phyloP scores from a whole-genome alignment of 805 yeast species.

The Komagataella populi region DNA sequence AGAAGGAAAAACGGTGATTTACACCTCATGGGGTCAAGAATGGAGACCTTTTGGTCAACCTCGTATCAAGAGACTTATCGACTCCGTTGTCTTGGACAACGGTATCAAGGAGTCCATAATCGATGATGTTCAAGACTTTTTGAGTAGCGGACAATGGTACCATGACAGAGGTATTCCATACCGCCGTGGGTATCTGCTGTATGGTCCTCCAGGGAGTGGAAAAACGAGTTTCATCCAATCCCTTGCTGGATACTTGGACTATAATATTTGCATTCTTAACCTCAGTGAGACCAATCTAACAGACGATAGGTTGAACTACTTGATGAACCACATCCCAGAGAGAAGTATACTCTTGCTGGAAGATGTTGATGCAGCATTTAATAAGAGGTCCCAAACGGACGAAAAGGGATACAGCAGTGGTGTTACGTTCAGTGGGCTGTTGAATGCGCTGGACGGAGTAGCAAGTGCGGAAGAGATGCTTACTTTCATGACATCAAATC shows the following conservation, averaged over 20 bases:
- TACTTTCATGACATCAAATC: slow-evolving; percentile 97
- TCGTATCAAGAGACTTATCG: slow-evolving; percentile 69
- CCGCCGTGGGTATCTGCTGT: slow-evolving; percentile 82
- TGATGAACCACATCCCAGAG: slow-evolving; percentile 93
- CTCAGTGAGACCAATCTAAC: slow-evolving; percentile 84
- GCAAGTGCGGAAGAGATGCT: slow-evolving; percentile 94
- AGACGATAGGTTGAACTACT: slow-evolving; percentile 86
- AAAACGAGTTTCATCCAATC: slow-evolving; percentile 95
- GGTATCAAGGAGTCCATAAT: slow-evolving; percentile 58
- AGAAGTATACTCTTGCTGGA: slow-evolving; percentile 76
- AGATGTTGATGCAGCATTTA: slow-evolving; percentile 94
- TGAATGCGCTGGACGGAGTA: slow-evolving; percentile 94
- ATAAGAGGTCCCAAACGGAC: slow-evolving; percentile 57
- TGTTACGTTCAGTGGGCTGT: slow-evolving; percentile 87
- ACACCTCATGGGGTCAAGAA: slow-evolving; percentile 94
- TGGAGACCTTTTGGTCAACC: slow-evolving; percentile 99
- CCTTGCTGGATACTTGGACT: slow-evolving; percentile 89
- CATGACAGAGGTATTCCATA: slow-evolving; percentile 95
- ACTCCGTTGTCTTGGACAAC: slow-evolving; percentile 73
- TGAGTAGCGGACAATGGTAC: slow-evolving; percentile 79
- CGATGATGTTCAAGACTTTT: slow-evolving; percentile 67
- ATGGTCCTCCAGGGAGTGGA: slow-evolving; percentile 98
- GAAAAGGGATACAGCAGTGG: slow-evolving; percentile 78
- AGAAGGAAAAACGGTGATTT: slow-evolving; percentile 90
- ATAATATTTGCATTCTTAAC: slow-evolving; percentile 87